These are phyloP conservation scores for Moesziomyces sp. DNA, from an alignment of 1,284 basidiomycete species.

Conservation along the genomic window DNA sequence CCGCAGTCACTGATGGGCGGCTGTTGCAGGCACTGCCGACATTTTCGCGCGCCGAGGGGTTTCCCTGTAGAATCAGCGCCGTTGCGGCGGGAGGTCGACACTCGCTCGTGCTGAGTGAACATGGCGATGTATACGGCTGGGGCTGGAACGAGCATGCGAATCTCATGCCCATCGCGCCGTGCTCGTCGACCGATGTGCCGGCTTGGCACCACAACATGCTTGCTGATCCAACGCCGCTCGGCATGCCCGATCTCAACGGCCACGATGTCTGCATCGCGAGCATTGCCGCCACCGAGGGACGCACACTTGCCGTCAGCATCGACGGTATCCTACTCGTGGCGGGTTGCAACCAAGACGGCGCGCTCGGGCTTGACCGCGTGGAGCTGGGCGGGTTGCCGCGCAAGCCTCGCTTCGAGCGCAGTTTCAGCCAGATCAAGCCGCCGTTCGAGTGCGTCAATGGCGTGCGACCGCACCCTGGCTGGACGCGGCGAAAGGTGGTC, in stretches of 20 bases:
- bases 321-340: constrained; percentile 9
- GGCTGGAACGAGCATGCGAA: constrained; percentile 38
- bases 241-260: neutral
- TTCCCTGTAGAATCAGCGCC: constrained; percentile 9
- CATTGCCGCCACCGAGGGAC: constrained; percentile 4
- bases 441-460: constrained; percentile 29
- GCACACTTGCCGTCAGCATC: constrained; percentile 7
- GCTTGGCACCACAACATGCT: constrained; percentile 13
- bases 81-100: constrained; percentile 18
- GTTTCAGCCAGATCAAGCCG: constrained; percentile 31
- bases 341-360: constrained; percentile 15
- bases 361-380: constrained; percentile 4
- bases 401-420: constrained; percentile 19
- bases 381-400: neutral
- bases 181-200: neutral
- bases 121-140: constrained; percentile 39
- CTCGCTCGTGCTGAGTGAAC: constrained; percentile 12
- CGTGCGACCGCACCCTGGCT: constrained; percentile 11
- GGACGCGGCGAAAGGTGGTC: constrained; percentile 1
- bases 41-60: constrained; percentile 12
- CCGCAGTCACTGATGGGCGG: constrained; percentile 3
- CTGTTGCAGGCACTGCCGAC: constrained; percentile 21
- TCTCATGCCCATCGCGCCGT: constrained; percentile 6
- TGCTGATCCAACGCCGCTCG: constrained; percentile 10
- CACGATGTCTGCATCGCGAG: neutral